Evolutionary conservation across 2,329 filamentous ascomycete genomes (phyloP), one percentile per base, ranked within the genome.

Genomic region (Fusarium sambucinum): DNA sequence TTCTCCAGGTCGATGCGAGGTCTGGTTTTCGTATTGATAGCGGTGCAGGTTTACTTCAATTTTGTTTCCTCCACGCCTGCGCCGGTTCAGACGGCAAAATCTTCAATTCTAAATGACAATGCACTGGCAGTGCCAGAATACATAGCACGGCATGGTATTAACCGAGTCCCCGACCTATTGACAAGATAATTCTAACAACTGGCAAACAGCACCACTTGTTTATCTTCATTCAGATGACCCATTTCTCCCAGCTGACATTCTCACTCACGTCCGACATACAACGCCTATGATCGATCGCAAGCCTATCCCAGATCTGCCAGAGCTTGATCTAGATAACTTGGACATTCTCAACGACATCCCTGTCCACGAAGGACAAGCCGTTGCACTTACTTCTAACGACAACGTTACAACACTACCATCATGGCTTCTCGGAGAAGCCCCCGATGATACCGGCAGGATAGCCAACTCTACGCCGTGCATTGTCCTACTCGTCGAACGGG

Each of bases 81-180:
- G 17, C 33, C 33, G 16, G 33, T 6, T 6, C 33, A 35, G 16
- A n/a, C 17, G 1, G 16, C 1, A 1, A 9, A 0, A 5, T 35
- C 33, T 35, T 35, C 17, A 1, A 35, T 35, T 17, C 17, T 35
- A 17, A 35, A 35, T 35, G 33, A n/a, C 16, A 35, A 16, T 16
- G 17, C 17, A n/a, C 5, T 35, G 9, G 8, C 17, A n/a, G 33
- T 35, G 2, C 33, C 33, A n/a, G 33, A 35, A 5, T 35, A 35
- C 33, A 35, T 35, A 35, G 0, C 33, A 35, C 33, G 33, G 8
- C 33, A 35, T 35, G 33, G 33, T 30, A 30, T 27, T 27, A 27
- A 27, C 27, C 27, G 8, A 25, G 25, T 9, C 27, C 27, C 8
- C 8, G 6, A 9, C 8, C 6, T 9, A 9, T 27, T 27, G 6